phyloP scores from a whole-genome alignment of 176 grass and related monocot species.

The Carex littledalei region DNA sequence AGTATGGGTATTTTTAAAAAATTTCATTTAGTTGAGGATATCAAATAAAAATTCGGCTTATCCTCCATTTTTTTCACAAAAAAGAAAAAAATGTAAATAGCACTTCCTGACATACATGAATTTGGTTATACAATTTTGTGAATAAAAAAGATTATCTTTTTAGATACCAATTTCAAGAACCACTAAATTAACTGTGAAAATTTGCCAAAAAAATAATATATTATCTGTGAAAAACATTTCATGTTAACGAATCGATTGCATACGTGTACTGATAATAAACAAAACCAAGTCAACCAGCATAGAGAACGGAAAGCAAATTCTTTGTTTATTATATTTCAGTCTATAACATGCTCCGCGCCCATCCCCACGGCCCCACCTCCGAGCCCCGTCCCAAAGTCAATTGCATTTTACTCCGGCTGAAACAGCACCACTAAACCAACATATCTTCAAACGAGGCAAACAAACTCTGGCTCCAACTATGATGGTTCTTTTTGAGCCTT shows the following conservation, averaged over 20 bases:
- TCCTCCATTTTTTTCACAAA: too few relatives aligned
- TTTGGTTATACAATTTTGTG: not conserved
- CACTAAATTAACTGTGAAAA: too few relatives aligned
- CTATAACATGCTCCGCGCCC: not conserved
- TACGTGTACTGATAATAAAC: not conserved
- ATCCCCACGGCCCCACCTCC: not conserved
- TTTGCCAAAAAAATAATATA: too few relatives aligned
- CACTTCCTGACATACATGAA: not conserved
- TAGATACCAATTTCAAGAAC: not conserved
- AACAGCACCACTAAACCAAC: not conserved
- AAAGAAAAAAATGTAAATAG: too few relatives aligned
- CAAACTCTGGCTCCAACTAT: slow-evolving; percentile 34
- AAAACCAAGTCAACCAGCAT: not conserved
- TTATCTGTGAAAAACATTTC: not conserved
- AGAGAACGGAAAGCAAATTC: not conserved
- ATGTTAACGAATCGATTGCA: not conserved
- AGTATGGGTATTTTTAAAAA: too few relatives aligned
- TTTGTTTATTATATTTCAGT: not conserved
- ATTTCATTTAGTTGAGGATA: too few relatives aligned
- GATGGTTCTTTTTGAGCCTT: slow-evolving; percentile 70
- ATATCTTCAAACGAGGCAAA: slow-evolving; percentile 40
- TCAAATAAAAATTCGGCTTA: too few relatives aligned
- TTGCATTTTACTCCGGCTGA: not conserved
- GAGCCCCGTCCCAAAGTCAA: not conserved
- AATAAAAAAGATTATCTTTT: too few relatives aligned